Evolutionary conservation across 2,329 filamentous ascomycete species (phyloP), one percentile per base, ranked within the genome.

Genomic region (Talaromyces islandicus): DNA sequence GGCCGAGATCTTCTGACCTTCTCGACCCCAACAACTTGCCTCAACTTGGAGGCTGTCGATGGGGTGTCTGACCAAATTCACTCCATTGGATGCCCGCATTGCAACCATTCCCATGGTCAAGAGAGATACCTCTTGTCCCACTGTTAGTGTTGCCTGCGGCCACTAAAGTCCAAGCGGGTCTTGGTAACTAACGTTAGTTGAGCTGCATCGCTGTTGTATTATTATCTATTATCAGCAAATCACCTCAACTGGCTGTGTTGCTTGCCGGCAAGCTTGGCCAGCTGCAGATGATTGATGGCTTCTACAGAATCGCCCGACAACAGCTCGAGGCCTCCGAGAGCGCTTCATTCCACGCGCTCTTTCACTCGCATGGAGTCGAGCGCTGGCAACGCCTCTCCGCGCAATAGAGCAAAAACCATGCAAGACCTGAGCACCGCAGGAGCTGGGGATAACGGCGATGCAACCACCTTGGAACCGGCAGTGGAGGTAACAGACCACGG

Each of bases 301-400:
- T 65, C 68, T 50, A 64, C 65, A 62, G 58, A 66, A 54, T 64
- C 65, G 46, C 29, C 53, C 19, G 65, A 67, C 30, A 60, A 67
- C 67, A 66, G 59, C 60, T 57, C 62, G 55, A 65, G 58, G 52
- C 67, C 66, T 59, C 66, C 69, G n/a, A 57, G 41, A 60, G 64
- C 59, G 51, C 61, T 70, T 51, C 67, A 70, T 62, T 60, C 69
- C 17, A 64, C 67, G 43, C 69, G 65, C 54, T 71, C 71, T 12
- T 73, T 73, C 43, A 69, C 68, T 59, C 69, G 70, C 57, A 74
- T 75, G 71, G 71, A 70, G 30, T 65, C 52, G 35, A 62, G 68
- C 17, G 65, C 66, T 21, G 57, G 59, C 14, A 69, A 64, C 43
- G 63, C 66, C 56, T 64, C 68, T 51, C 57, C 64, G 59, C 64